These are phyloP conservation scores for Yamadazyma diospyri DNA, from an alignment of 1,139 yeast genomes.

Conservation along the genomic window DNA sequence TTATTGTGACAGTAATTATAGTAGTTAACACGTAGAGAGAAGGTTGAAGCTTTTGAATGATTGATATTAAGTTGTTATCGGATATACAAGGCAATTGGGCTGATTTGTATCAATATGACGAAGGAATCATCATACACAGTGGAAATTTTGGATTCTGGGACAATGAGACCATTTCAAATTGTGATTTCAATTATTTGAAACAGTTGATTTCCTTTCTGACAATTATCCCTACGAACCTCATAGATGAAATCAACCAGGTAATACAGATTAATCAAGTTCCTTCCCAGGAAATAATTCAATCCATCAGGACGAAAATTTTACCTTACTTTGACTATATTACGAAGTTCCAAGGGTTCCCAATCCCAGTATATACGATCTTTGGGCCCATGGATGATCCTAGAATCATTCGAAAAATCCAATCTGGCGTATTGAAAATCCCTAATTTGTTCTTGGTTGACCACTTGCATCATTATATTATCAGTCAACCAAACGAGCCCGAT, in stretches of 20 bases:
- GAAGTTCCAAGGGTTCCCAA: slow-evolving; percentile 40
- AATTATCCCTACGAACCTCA: slow-evolving; percentile 44
- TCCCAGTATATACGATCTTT: slow-evolving; percentile 73
- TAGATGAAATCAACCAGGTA: slow-evolving; percentile 44
- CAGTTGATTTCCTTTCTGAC: slow-evolving; percentile 72
- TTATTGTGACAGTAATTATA: too few species aligned
- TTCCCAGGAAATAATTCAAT: slow-evolving; percentile 17
- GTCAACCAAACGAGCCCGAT: slow-evolving; percentile 38
- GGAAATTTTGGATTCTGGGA: slow-evolving; percentile 83
- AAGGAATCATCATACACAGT: slow-evolving; percentile 54
- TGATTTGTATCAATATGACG: slow-evolving; percentile 16
- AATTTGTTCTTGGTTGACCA: slow-evolving; percentile 66
- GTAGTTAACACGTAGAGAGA: too few species aligned
- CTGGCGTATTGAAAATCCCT: slow-evolving; percentile 49
- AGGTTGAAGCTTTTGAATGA: too few species aligned
- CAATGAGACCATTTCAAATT: slow-evolving; percentile 48
- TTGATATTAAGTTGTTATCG: slow-evolving; percentile 23
- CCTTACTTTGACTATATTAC: slow-evolving; percentile 56
- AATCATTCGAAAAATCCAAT: slow-evolving; percentile 58
- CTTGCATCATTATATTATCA: slow-evolving; percentile 36
- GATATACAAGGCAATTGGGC: slow-evolving; percentile 36
- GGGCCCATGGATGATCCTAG: slow-evolving; percentile 75
- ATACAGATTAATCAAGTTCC: slow-evolving; percentile 32
- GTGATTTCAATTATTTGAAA: slow-evolving; percentile 53
- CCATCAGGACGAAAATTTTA: slow-evolving; percentile 34